Base-by-base conservation (phyloP, 257 asterid species). In the Solanum paucissectum region DNA sequence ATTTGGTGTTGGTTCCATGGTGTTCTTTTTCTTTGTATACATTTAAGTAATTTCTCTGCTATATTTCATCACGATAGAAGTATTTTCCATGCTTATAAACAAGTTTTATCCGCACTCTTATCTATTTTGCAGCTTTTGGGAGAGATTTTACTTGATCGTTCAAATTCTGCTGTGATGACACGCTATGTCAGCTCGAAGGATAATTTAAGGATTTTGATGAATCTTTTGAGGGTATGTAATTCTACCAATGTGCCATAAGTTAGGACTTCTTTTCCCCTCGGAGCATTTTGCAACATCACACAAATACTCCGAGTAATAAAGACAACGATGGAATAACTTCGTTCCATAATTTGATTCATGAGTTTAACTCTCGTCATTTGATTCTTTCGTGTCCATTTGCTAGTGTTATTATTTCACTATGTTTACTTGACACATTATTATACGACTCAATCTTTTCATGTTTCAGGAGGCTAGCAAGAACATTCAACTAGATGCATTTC, bases 401-500 rank as follows among this genome's bases (percentile, higher is more conserved):
- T 8, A 79, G 62, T 77, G 62, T 10, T 42, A 77, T 27, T 13
- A 40, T 40, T 13, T 25, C 62, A 13, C 36, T 77, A 77, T 5
- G n/a, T 81, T 81, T 1, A 29, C 1, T 46, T 81, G 85, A 16
- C 68, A 49, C 40, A 29, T 81, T 27, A 10, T n/a, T 38, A 14
- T 23, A 37, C 36, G 1, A 32, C 68, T 32, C 40, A 37, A 29
- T 3, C 69, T 62, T 52, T 60, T 34, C 62, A 33, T 87, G 60
- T 86, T 91, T 92, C 98, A 95, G 98, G 99, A 95, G 89, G 76
- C 98, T 49, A 95, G 95, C 93, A 95, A 93, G 92, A 92, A 91
- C 95, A 95, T 97, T 87, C 98, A 93, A 88, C 89, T 97, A 5
- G 98, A 95, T 72, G 93, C 99, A 14, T 96, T 96, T 90, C 99